phyloP scores from a whole-genome alignment of 1,139 yeast genomes.

The Taphrina wiesneri region DNA sequence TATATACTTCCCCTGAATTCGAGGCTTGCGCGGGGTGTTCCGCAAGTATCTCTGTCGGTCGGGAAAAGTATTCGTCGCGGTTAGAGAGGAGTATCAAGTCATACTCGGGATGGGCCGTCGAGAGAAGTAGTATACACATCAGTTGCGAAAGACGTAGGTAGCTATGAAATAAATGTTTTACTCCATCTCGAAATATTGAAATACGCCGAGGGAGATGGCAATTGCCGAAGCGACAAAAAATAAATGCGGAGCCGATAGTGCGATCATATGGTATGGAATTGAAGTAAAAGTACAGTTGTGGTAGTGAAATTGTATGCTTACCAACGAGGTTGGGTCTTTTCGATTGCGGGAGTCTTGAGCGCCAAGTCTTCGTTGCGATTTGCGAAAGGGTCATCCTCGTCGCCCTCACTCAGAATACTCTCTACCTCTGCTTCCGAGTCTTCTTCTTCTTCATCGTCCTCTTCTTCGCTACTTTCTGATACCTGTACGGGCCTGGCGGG shows the following conservation, averaged over 20 bases:
- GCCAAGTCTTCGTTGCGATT: slow-evolving; percentile 29
- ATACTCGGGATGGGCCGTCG: slow-evolving; percentile 37
- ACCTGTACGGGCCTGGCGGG: not conserved
- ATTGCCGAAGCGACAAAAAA: not conserved
- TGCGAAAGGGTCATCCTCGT: slow-evolving; percentile 30
- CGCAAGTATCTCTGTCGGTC: slow-evolving; percentile 56
- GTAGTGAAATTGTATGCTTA: not conserved
- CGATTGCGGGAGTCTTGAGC: slow-evolving; percentile 25
- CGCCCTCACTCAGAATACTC: slow-evolving; percentile 14
- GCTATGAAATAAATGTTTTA: no score
- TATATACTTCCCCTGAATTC: not conserved
- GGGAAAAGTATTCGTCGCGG: slow-evolving; percentile 75
- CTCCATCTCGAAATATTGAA: no score
- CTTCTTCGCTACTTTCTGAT: slow-evolving; percentile 8
- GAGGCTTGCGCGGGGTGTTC: not conserved
- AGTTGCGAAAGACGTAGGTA: no score
- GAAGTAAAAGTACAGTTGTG: not conserved
- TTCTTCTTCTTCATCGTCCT: slow-evolving; percentile 13
- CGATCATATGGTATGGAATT: not conserved
- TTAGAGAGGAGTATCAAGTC: slow-evolving; percentile 76
- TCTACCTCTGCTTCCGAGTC: slow-evolving; percentile 10
- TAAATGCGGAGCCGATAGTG: not conserved
- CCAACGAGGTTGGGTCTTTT: slow-evolving; percentile 23
- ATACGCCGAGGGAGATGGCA: not conserved
- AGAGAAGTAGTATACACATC: slow-evolving; percentile 39